Evolutionary conservation across 176 grass and related monocot species (phyloP), one percentile per base, ranked within the genome.

Genomic region (Oryza meyeriana): DNA sequence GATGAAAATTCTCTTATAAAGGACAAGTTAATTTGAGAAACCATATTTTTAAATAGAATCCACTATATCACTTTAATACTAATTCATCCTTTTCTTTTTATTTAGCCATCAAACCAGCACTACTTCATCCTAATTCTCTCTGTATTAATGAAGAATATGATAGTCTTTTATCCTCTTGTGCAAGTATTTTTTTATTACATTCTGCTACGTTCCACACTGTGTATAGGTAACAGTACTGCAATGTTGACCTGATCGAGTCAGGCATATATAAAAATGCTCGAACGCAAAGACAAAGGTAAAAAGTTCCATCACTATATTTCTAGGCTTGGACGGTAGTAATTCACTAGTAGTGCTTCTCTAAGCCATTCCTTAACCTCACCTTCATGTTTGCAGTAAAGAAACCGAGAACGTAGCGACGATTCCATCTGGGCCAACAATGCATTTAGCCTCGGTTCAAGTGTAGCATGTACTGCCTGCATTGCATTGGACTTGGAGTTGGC

Each of bases 391-490:
- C 14, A 84, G 48, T 70, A 29, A 61, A 84, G 62, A 64, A 28
- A 63, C 41, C 22, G 11, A 69, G 5, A 85, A 63, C 65, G 76
- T 84, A 28, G 32, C 80, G 64, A 76, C 80, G 84, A 91, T 87
- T 90, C 88, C 79, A 47, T 84, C 17, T 31, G 64, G 64, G 31
- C 41, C 77, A 67, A 20, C 81, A 67, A 55, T 75, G 80, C 68
- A 79, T 8, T 57, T 86, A 63, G 40, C 75, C 79, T 79, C 80
- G 80, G 73, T 80, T 62, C 66, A 13, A 72, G 81, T 66, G 81
- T 59, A 52, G 13, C 45, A 48, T 48, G 45, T 41, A 73, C 71
- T 73, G 48, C 13, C 10, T 39, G 50, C 12, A 40, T 5, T 26
- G 58, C 78, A 73, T 86, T 39, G 88, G 61, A 58, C 20, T 67